Evolutionary conservation across 257 asterid genomes (phyloP), one percentile per base, ranked within the genome.

Genomic region (Ballota nigra): DNA sequence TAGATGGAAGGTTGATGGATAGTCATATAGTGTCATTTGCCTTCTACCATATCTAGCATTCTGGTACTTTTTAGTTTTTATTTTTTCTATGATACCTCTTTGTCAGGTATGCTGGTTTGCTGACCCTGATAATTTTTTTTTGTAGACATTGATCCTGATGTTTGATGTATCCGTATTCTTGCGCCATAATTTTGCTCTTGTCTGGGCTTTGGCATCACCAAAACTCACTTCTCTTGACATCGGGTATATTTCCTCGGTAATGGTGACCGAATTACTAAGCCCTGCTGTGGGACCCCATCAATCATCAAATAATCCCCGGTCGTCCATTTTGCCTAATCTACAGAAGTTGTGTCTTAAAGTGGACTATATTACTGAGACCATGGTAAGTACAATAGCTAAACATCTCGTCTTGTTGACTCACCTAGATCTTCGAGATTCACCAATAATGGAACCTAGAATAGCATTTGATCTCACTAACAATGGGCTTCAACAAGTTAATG

Each of bases 371-470:
- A 88, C 99, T 4, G 99, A 94, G 86, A 85, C 87, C 66, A 85
- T 91, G 97, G 80, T 94, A 56, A 78, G 75, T 79, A 91, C 88
- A 5, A 86, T 94, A 77, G 86, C 96, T 11, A 84, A 60, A 38
- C 73, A 67, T 71, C 95, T 94, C 20, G 61, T 72, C 63, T 79
- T 82, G 58, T 80, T 94, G 79, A 87, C 91, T 73, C 90, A 85
- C 83, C 83, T 94, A 61, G 99, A 91, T 73, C 97, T 94, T 74
- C 95, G 97, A 66, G 99, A 94, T 78, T 82, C 95, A 4, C 99
- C 99, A 28, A 84, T 88, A 70, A 87, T 83, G 86, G 96, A 94
- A 81, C 99, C 99, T 66, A 84, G 88, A 78, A 74, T 79, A 69
- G 88, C 96, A 8, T 85, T 89, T 65, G 99, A 94, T 63, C 99